Evolutionary conservation across 1,139 yeast species (phyloP).

Genomic region (Nakaseomyces sp.): DNA sequence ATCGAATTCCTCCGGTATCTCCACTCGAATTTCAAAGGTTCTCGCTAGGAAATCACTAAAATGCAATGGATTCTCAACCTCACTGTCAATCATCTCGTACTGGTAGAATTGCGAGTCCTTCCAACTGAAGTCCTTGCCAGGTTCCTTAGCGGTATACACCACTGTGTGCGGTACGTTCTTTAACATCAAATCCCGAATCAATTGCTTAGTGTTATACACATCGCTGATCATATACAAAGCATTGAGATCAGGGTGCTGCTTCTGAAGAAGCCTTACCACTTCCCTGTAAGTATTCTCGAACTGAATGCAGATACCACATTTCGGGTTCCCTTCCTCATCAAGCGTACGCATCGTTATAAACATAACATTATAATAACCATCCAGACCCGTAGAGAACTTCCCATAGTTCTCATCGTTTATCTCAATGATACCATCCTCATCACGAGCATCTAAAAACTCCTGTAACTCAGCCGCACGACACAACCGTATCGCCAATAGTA

Average conservation of each 20-base stretch:
- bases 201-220: slow-evolving; percentile 36
- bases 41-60: slow-evolving; percentile 48
- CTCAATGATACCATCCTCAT: slow-evolving; percentile 24
- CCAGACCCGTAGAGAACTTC: slow-evolving; percentile 28
- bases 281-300: slow-evolving; percentile 36
- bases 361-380: slow-evolving; percentile 38
- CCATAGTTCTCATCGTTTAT: slow-evolving; percentile 30
- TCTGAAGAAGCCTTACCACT: slow-evolving; percentile 39
- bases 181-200: slow-evolving; percentile 38
- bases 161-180: slow-evolving; percentile 54
- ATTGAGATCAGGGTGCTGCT: slow-evolving; percentile 36
- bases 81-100: slow-evolving; percentile 26
- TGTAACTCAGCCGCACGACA: neutral
- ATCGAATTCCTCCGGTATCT: slow-evolving; percentile 38
- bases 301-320: slow-evolving; percentile 37
- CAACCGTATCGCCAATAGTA: neutral
- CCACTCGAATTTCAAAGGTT: slow-evolving; percentile 37
- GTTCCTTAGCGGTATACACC: slow-evolving; percentile 47
- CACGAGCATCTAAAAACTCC: slow-evolving; percentile 8
- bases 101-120: slow-evolving; percentile 29
- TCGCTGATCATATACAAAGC: slow-evolving; percentile 47
- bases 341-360: slow-evolving; percentile 39
- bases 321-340: slow-evolving; percentile 23
- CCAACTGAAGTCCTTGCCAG: slow-evolving; percentile 22
- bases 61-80: slow-evolving; percentile 31